Evolutionary conservation across 2,329 filamentous ascomycete species (phyloP), one percentile per base, ranked within the genome.

Genomic region (Sporothrix pseudoabietina): DNA sequence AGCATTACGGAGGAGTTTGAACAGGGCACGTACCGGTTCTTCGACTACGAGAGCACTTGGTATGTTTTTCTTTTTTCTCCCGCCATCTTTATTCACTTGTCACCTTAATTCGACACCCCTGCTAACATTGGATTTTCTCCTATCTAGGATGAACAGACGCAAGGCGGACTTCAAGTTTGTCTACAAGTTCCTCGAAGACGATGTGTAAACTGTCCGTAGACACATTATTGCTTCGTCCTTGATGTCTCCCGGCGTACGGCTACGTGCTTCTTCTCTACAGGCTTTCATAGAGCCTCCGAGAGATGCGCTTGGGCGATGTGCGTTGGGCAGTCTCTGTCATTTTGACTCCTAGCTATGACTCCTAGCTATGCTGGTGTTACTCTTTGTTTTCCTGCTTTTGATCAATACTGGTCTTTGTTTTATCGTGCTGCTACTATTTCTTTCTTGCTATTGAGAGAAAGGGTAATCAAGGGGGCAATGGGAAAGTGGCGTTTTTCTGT

Each of bases 1-100:
- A 94, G 91, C 78, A 99, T 99, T 79, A 98, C 96, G 0, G 96
- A 99, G 82, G 96, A 99, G 83, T 98, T 94, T 80, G 96, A 99
- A 84, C 96, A 99, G 83, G 96, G 96, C 76, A 99, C 96, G 32
- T 99, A 99, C 85, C 91, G 96, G 69, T 99, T 99, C 86, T 99
- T 99, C 82, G 96, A 99, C 83, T 99, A 99, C 81, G 96, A 99
- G 84, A 97, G 93, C 82, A 99, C 96, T 80, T 99, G 96, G 96
- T 98, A 84, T 83, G 92, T 85, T 72, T 52, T 49, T 72, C 41
- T 49, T 26, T 4, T 66, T 32, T 68, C 59, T 39, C 30, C 52
- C 12, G 54, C 7, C 7, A 16, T 14, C 12, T 35, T 61, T 8
- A 35, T 39, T 32, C 32, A 39, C 26, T 55, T 14, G 44, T 26